Conservation (phyloP, 2,329 filamentous ascomycete species). For the Fusarium beomiforme region DNA sequence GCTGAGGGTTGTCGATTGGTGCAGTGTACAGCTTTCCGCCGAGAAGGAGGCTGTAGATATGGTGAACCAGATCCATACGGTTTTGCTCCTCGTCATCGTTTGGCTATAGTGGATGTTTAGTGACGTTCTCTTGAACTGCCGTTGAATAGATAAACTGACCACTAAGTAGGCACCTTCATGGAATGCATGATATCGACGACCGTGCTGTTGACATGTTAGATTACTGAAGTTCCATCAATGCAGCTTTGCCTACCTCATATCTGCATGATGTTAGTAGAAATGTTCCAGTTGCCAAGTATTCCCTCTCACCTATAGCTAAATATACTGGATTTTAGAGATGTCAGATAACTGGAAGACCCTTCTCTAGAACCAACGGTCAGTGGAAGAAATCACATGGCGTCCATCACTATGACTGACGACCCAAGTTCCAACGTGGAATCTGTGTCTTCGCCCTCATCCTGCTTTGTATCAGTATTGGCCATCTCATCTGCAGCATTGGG, state of each 20-base stretch:
- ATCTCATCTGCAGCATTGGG: fast-evolving
- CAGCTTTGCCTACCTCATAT: constrained; percentile 4
- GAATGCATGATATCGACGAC: constrained; percentile 32
- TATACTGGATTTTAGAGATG: constrained; percentile 25
- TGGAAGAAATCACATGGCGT: fast-evolving
- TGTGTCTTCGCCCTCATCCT: not conserved
- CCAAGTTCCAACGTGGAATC: not conserved
- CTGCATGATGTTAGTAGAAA: not conserved
- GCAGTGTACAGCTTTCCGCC: constrained; percentile 18
- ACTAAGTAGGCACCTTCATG: constrained; percentile 26
- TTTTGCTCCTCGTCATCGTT: constrained; percentile 30
- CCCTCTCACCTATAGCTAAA: constrained; percentile 16
- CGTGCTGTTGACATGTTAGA: constrained; percentile 9
- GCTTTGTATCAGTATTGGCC: not conserved
- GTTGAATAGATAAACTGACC: not conserved
- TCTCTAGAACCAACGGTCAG: not conserved
- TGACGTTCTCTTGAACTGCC: fast-evolving
- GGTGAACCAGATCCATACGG: constrained; percentile 30
- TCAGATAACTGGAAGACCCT: constrained; percentile 12
- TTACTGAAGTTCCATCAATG: fast-evolving
- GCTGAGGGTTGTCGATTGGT: constrained; percentile 9
- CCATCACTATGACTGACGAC: not conserved
- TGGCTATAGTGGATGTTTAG: not conserved
- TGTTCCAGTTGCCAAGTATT: fast-evolving
- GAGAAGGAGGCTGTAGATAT: constrained; percentile 24